Evolutionary conservation across 495 filamentous ascomycete genomes (phyloP), one percentile per base, ranked within the genome.

Genomic region (Haplographium delicatum): DNA sequence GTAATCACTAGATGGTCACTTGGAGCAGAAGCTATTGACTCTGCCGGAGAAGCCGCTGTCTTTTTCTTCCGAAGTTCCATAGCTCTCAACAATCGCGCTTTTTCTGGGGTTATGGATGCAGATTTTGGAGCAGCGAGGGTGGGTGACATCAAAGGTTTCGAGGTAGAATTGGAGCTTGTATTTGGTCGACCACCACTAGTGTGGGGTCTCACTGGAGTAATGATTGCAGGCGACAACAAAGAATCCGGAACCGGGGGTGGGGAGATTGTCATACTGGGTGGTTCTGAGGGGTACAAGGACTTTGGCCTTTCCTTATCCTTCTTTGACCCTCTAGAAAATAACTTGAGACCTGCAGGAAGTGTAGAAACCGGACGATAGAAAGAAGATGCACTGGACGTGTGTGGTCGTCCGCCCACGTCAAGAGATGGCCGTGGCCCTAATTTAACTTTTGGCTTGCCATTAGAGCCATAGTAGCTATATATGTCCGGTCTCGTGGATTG

Each of bases 81-180:
- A 4, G 93, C 91, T 70, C 91, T 96, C 88, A 95, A 87, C 51
- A 98, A 71, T 54, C 90, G 78, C 57, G 86, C 80, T 64, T 95
- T 96, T 63, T 97, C 93, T 0, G 88, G 86, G 1, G 89, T 91
- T 61, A 94, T 81, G 13, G 79, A 75, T 24, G 76, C 75, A 10
- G 80, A 76, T 52, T 75, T 80, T 35, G 60, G 50, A 23, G 66
- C 73, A 45, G 72, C 54, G 33, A 54, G 57, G 7, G 67, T 44
- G 1, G 58, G 54, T 24, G 65, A 57, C 18, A 64, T 59, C 31
- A 69, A 51, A 0, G 68, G 58, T 25, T 64, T 59, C 24, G 64
- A 54, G 62, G 71, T 62, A 60, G 65, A 61, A 65, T 76, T 76
- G 27, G 79, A 78, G 52, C 77, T 78, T 22, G 79, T 70, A 37